Base-by-base conservation (phyloP, 371 early-diverging fungal genomes). In the Dinochytrium kinnereticum region DNA sequence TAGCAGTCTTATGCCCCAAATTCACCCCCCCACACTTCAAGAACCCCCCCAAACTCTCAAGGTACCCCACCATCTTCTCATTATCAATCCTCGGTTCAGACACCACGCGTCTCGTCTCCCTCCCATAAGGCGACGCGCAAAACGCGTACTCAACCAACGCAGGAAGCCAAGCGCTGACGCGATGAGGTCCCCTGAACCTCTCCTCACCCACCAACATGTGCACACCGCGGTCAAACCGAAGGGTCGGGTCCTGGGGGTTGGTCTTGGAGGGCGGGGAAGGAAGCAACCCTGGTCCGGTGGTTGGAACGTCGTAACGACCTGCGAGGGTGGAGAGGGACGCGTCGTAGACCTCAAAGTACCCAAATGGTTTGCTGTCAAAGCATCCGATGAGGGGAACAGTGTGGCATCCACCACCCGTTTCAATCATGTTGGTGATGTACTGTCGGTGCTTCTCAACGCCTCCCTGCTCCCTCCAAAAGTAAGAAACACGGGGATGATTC, bases 381-480 rank as follows among this genome's bases (percentile, higher is more conserved):
- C 36, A 17, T 26, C 34, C 78, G 19, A 78, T 74, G 50, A 73
- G 50, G 15, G 78, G 78, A 2, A 70, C 51, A 26, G 55, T 49
- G 39, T 74, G 70, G 13, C 33, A 24, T 19, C n/a, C n/a, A n/a
- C n/a, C n/a, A n/a, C 49, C 49, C 15, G 13, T 49, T 49, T 49
- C 15, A 7, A 61, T 44, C 33, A 74, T 31, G 5, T 33, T 49
- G 21, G 1, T 24, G 17, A 78, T 21, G 50, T 78, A 78, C 10
- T n/a, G 44, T 15, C 3, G 31, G 21, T 78, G 78, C 15, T 78
- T 65, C 37, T 38, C 17, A 19, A 44, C 40, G 19, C 24, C 26
- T 15, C 78, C 78, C n/a, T 24, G 51, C 57, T 78, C 78, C 21
- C 65, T 73, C 78, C 78, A 78, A 51, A 78, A 78, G 15, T 70